Percentiles rank a stretch among this genome's conserved stretches.
Conservation (phyloP, 108 stramenopile genomes). For the Conticribra guillardii region DNA sequence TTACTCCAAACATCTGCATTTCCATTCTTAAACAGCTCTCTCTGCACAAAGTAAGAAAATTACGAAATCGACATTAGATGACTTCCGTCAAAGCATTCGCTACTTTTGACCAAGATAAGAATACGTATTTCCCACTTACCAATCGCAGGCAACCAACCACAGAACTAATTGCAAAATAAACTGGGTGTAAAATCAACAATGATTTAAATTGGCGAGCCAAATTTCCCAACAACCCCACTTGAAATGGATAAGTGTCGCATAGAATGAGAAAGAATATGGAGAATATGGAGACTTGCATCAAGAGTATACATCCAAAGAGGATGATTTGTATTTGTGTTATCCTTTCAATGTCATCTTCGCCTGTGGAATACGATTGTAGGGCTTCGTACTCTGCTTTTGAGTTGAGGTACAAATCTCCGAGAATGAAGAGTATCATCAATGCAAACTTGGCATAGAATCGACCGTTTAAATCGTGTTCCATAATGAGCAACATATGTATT, state of each 20-base stretch:
- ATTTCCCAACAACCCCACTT: slow-evolving; percentile 24
- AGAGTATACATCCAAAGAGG: slow-evolving; percentile 18
- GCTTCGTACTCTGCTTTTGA: slow-evolving; percentile 30
- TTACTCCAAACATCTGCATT: slow-evolving; percentile 20
- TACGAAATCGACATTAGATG: background rate
- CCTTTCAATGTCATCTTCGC: slow-evolving; percentile 6
- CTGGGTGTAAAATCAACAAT: slow-evolving; percentile 13
- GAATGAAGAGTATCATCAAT: slow-evolving; percentile 14
- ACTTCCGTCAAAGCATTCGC: too few species aligned
- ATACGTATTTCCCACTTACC: slow-evolving; percentile 8
- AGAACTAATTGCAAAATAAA: slow-evolving; percentile 12
- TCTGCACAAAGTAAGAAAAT: slow-evolving; percentile 6
- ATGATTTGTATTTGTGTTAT: slow-evolving; percentile 35
- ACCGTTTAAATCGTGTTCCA: background rate
- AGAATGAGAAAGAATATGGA: slow-evolving; percentile 32
- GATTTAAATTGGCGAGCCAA: slow-evolving; percentile 7
- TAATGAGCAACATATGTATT: too few species aligned
- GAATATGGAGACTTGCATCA: slow-evolving; percentile 32
- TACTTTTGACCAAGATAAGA: too few species aligned
- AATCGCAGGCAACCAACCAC: slow-evolving; percentile 28
- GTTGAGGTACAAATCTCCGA: slow-evolving; percentile 25
- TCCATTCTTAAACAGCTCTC: slow-evolving; percentile 21
- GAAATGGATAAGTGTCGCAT: slow-evolving; percentile 34
- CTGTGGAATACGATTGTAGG: background rate
- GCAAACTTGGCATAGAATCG: slow-evolving; percentile 29